A percentile compares a stretch with the other conserved stretches of the same genome.
phyloP scores from a whole-genome alignment of 2,329 filamentous ascomycete species.

The Fusarium sp. region DNA sequence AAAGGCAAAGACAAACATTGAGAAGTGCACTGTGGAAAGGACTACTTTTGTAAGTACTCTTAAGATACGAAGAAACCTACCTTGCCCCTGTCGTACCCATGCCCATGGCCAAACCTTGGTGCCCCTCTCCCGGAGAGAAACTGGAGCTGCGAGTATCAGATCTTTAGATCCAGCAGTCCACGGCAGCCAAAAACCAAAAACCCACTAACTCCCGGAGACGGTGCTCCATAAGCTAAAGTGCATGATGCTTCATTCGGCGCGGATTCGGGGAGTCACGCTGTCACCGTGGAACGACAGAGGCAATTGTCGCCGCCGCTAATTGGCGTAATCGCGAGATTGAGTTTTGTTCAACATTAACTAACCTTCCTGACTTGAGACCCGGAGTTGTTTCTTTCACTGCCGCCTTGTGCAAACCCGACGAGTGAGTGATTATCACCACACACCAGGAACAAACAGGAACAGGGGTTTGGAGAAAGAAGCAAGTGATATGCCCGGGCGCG shows the following conservation, averaged over 20 bases:
- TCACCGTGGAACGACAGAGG: slow-evolving; percentile 16
- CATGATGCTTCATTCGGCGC: slow-evolving; percentile 7
- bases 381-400: not conserved
- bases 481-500: slow-evolving; percentile 7
- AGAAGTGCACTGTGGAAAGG: slow-evolving; percentile 35
- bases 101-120: slow-evolving; percentile 24
- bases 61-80: not conserved
- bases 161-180: slow-evolving; percentile 41
- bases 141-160: slow-evolving; percentile 32
- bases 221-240: slow-evolving; percentile 30
- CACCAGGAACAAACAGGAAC: slow-evolving; percentile 29
- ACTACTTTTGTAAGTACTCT: slow-evolving; percentile 25
- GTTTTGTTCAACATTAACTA: not conserved
- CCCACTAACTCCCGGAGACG: slow-evolving; percentile 34
- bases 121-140: slow-evolving; percentile 33
- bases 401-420: not conserved
- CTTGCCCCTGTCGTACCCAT: slow-evolving; percentile 25
- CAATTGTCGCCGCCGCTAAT: not conserved
- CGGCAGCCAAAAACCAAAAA: slow-evolving; percentile 23
- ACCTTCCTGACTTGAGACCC: not conserved
- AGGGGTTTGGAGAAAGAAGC: slow-evolving; percentile 25
- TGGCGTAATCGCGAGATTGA: not conserved
- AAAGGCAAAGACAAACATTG: not conserved
- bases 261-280: slow-evolving; percentile 9
- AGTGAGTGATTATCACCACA: slow-evolving; percentile 14